These are phyloP conservation scores for Pseudonitzschia multistriata DNA, from an alignment of 108 stramenopile genomes.

Conservation along the genomic window DNA sequence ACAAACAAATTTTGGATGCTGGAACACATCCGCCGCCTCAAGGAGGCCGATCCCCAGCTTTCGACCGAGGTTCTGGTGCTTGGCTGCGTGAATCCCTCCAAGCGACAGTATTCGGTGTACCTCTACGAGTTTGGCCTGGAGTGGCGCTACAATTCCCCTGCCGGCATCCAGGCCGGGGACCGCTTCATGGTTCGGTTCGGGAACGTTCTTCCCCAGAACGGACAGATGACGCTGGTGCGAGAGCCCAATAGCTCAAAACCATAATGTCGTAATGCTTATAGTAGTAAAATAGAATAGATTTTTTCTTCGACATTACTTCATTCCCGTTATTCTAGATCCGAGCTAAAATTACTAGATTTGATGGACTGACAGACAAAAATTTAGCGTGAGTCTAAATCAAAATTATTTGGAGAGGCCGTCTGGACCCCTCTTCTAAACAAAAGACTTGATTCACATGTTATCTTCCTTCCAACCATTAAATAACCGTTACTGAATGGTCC, in stretches of 20 bases:
- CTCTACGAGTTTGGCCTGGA: conserved; percentile 75
- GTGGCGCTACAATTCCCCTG: conserved; percentile 61
- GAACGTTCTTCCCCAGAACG: conserved; percentile 54
- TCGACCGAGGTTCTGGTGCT: conserved; percentile 59
- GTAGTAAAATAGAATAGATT: too few species aligned
- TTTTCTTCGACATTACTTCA: too few species aligned
- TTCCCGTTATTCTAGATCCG: too few species aligned
- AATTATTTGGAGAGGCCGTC: too few species aligned
- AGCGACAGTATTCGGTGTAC: conserved; percentile 69
- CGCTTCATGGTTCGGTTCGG: conserved; percentile 51
- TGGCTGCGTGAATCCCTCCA: conserved; percentile 59
- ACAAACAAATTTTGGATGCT: conserved; percentile 77
- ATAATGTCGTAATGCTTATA: too few species aligned
- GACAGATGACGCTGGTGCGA: conserved; percentile 36
- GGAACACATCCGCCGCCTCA: conserved; percentile 62
- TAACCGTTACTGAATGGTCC: too few species aligned
- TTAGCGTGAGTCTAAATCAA: too few species aligned
- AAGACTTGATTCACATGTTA: too few species aligned
- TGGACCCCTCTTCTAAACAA: too few species aligned
- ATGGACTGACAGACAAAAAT: too few species aligned
- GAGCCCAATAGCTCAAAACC: not conserved
- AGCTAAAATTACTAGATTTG: too few species aligned
- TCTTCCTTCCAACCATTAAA: too few species aligned
- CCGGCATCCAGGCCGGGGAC: conserved; percentile 54
- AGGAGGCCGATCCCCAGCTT: conserved; percentile 32